Evolutionary conservation across 805 yeast genomes (phyloP), one percentile per base, ranked within the genome.

Genomic region (Metschnikowia drakensbergensis): DNA sequence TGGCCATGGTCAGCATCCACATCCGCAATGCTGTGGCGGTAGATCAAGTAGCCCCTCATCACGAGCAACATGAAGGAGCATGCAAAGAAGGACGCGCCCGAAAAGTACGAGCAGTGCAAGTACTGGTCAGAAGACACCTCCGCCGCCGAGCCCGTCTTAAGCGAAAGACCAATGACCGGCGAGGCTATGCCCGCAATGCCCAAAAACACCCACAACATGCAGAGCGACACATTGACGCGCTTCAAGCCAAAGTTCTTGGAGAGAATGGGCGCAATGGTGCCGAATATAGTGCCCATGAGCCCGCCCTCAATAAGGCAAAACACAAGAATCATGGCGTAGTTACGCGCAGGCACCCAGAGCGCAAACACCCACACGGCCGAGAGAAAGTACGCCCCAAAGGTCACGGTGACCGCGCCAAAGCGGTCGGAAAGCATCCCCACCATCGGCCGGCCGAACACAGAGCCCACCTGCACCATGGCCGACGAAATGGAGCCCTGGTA

Each of bases 251-350:
- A 76, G 26, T 82, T 65, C 44, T 81, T 62, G 1, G 84, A 75
- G 1, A 73, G 61, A 26, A 80, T 66, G 3, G 86, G 73, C 0
- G 83, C 76, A 51, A 76, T 54, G 3, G 80, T 74, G 3, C 82
- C 77, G 77, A 81, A 83, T 37, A 82, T 67, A 8, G 81, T 68
- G 2, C 88, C 88, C 84, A 83, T 82, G 30, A 77, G 45, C 0
- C 72, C 66, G 33, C 89, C 89, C 54, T 67, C 71, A 4, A 82
- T 51, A 11, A 82, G 30, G 0, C 80, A 79, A 58, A 82, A 78
- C 0, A 66, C 74, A 5, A 81, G 57, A 0, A 81, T 78, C 1
- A 84, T 79, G 0, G 84, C 83, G 50, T 64, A 74, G 55, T 79
- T 81, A 49, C 79, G 66, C 11, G 82, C 77, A 1, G 64, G 64